Evolutionary conservation across 805 yeast genomes (phyloP).

Genomic region (Metschnikowia gruessii): DNA sequence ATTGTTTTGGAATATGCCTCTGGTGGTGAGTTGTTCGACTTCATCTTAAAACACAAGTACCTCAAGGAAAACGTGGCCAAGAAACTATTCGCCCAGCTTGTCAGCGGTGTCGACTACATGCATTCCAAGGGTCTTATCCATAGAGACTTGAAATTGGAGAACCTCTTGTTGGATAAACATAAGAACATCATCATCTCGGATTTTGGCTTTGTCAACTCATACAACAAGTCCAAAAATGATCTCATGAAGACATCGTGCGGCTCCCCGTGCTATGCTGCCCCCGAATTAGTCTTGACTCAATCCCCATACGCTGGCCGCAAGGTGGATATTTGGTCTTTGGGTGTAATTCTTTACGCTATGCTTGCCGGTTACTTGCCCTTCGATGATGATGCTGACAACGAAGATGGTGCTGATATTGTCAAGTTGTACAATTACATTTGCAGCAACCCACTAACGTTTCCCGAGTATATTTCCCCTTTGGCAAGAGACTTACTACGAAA

Average conservation of each 20-base stretch:
- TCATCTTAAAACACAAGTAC: constrained; percentile 80
- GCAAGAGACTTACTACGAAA: constrained; percentile 88
- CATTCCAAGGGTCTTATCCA: constrained; percentile 79
- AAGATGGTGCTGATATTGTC: constrained; percentile 92
- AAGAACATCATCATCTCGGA: constrained; percentile 85
- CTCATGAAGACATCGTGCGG: constrained; percentile 95
- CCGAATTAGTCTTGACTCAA: constrained; percentile 86
- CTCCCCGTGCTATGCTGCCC: constrained; percentile 98
- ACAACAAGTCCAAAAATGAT: constrained; percentile 54
- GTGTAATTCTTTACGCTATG: constrained; percentile 94
- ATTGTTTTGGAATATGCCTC: constrained; percentile 95
- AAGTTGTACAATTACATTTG: constrained; percentile 89
- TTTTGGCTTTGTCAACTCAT: constrained; percentile 93
- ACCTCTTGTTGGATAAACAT: constrained; percentile 75
- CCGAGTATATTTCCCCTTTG: constrained; percentile 85
- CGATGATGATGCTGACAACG: constrained; percentile 96
- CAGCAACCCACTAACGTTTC: constrained; percentile 87
- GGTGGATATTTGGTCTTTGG: constrained; percentile 97
- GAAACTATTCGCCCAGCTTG: constrained; percentile 84
- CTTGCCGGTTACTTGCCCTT: constrained; percentile 95
- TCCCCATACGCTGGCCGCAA: constrained; percentile 87
- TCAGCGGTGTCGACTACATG: constrained; percentile 89
- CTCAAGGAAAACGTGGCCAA: constrained; percentile 86
- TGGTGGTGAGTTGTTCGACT: constrained; percentile 95
- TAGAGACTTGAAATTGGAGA: constrained; percentile 73